A percentile compares a stretch with the other conserved stretches of the same genome.
phyloP scores from a whole-genome alignment of 495 filamentous ascomycete species.

The Aspergillus steynii region DNA sequence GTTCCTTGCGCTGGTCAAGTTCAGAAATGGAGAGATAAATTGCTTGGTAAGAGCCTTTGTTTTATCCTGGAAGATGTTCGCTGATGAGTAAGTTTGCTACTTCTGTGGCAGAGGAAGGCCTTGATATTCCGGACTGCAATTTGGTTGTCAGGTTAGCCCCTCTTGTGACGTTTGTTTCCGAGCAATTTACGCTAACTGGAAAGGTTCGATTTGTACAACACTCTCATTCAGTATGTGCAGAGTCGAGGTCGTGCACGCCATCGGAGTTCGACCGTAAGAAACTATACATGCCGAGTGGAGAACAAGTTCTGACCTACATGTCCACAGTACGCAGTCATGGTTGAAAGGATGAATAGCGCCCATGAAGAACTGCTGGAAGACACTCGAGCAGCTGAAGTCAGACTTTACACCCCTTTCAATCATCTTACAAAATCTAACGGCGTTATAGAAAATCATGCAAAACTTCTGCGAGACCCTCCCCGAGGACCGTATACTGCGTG shows the following conservation, averaged over 20 bases:
- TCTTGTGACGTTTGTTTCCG: not conserved
- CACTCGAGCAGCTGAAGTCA: constrained; percentile 54
- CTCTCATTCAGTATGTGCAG: constrained; percentile 94
- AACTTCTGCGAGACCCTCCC: constrained; percentile 75
- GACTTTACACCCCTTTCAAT: constrained; percentile 12
- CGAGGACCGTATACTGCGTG: constrained; percentile 68
- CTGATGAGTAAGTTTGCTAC: constrained; percentile 64
- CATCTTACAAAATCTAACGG: constrained; percentile 30
- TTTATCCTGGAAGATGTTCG: not conserved
- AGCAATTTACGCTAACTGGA: constrained; percentile 2
- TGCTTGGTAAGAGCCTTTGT: constrained; percentile 56
- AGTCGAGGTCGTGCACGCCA: constrained; percentile 88
- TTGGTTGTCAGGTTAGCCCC: constrained; percentile 63
- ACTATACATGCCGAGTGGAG: not conserved
- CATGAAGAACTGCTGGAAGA: constrained; percentile 59
- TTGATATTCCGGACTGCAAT: constrained; percentile 96
- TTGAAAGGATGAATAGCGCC: constrained; percentile 63
- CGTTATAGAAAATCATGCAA: constrained; percentile 54
- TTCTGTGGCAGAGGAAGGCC: constrained; percentile 89
- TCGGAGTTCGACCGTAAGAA: constrained; percentile 56
- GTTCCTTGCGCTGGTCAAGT: constrained; percentile 71
- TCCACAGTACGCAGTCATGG: constrained; percentile 73
- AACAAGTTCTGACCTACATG: not conserved
- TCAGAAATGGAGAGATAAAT: constrained; percentile 79
- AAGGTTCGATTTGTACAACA: constrained; percentile 84